A percentile compares a stretch with the other conserved stretches of the same genome.
Conservation (phyloP, 2,329 filamentous ascomycete genomes). For the Endoconidiophora polonica region DNA sequence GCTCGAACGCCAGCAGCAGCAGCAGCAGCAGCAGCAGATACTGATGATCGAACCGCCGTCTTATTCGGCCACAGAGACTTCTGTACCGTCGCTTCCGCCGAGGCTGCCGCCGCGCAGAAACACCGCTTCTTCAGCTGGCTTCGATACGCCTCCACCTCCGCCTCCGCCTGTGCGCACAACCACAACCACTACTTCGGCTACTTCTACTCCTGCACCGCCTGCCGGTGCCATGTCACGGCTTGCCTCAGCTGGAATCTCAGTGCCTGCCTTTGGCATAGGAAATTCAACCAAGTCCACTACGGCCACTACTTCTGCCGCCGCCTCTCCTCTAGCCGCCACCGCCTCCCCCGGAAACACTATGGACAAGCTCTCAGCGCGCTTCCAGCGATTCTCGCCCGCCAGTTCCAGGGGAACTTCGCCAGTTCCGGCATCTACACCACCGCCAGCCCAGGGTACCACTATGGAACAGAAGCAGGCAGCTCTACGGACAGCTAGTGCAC, state of each 20-base stretch:
- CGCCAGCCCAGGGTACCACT: conserved; percentile 35
- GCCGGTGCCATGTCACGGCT: conserved; percentile 35
- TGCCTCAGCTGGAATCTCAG: conserved; percentile 57
- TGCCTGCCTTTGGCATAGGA: conserved; percentile 63
- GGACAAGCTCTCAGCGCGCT: conserved; percentile 12
- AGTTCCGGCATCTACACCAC: conserved; percentile 13
- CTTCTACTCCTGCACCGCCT: conserved; percentile 37
- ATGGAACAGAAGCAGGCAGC: conserved; percentile 50
- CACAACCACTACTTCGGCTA: conserved; percentile 23
- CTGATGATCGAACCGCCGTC: too few species aligned
- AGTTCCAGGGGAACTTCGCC: conserved; percentile 3
- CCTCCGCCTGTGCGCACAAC: conserved; percentile 13
- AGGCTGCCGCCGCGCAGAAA: conserved; percentile 36
- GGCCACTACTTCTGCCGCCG: conserved; percentile 14
- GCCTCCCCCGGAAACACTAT: conserved; percentile 17
- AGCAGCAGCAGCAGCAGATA: too few species aligned
- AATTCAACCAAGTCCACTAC: conserved; percentile 15
- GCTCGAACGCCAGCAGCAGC: conserved; percentile 9
- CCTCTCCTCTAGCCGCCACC: conserved; percentile 17
- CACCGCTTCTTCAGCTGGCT: conserved; percentile 19
- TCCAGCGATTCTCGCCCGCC: conserved; percentile 8
- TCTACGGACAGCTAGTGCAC: conserved; percentile 39
- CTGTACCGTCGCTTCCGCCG: conserved; percentile 54
- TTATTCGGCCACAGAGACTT: conserved; percentile 12
- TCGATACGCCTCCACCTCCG: conserved; percentile 16